phyloP scores from a whole-genome alignment of 2,329 filamentous ascomycete genomes.

The Colletotrichum kahawae region DNA sequence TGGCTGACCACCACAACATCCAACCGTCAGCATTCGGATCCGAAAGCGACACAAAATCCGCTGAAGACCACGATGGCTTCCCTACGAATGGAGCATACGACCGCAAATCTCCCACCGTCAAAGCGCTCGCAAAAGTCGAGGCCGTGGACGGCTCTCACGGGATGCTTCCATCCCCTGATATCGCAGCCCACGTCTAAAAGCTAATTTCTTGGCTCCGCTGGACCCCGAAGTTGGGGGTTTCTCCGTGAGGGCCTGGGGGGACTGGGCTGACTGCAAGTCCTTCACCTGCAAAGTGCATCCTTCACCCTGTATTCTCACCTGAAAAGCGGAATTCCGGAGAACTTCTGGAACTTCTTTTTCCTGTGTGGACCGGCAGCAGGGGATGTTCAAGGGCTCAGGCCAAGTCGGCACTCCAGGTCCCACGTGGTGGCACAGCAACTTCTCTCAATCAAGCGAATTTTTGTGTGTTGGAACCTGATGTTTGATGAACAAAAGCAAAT shows the following conservation, averaged over 20 bases:
- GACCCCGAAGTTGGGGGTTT: not conserved
- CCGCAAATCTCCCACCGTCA: not conserved
- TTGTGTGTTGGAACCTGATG: not conserved
- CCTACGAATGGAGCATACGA: not conserved
- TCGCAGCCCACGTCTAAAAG: not conserved
- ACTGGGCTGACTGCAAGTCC: not conserved
- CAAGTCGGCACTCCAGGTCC: not conserved
- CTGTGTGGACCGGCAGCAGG: not conserved
- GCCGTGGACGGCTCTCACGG: not conserved
- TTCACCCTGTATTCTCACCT: not conserved
- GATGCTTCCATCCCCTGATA: not conserved
- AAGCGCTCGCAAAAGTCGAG: not conserved
- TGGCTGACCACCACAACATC: not conserved
- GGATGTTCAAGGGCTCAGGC: not conserved
- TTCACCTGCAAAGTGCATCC: not conserved
- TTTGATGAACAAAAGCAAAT: not conserved
- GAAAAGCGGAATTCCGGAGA: conserved; percentile 1
- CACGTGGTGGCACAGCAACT: not conserved
- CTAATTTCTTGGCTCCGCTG: not conserved
- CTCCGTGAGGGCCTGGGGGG: not conserved
- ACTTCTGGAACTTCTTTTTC: not conserved
- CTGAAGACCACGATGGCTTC: not conserved
- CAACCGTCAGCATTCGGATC: not conserved
- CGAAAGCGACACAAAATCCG: not conserved
- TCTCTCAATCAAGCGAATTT: not conserved